Evolutionary conservation across 441 rosid genomes (phyloP).

Genomic region (Aleurites moluccanus): DNA sequence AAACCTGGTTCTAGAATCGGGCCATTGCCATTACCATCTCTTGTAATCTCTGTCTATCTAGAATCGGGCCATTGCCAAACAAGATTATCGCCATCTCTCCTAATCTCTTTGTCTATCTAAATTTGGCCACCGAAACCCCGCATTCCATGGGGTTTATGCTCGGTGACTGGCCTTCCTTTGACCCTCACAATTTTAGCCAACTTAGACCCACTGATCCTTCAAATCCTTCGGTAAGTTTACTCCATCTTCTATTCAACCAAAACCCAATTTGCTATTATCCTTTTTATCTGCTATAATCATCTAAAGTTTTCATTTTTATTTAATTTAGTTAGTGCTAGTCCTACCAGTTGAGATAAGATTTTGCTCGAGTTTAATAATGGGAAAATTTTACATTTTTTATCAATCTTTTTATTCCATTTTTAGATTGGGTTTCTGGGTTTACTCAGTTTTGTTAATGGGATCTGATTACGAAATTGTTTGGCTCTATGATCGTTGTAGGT

Average conservation of each 20-base stretch:
- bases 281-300: not conserved
- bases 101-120: conserved; percentile 23
- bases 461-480: not conserved
- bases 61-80: not conserved
- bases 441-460: not conserved
- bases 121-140: conserved; percentile 34
- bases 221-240: conserved; percentile 59
- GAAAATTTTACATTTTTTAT: not conserved
- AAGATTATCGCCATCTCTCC: conserved; percentile 10
- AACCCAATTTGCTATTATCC: conserved; percentile 4
- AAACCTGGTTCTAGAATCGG: too few species aligned
- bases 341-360: conserved; percentile 2
- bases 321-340: not conserved
- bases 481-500: not conserved
- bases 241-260: not conserved
- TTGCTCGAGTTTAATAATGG: not conserved
- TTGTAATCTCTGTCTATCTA: too few species aligned
- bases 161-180: conserved; percentile 75
- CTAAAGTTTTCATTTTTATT: conserved; percentile 9
- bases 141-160: conserved; percentile 65
- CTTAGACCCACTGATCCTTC: conserved; percentile 86
- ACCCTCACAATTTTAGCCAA: conserved; percentile 86
- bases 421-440: conserved; percentile 25
- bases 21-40: too few species aligned
- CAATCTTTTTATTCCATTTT: not conserved